Percentiles rank a stretch among this genome's conserved stretches.
Evolutionary conservation across 1,284 basidiomycete genomes (phyloP).

Genomic region (Boletus subluridellus): DNA sequence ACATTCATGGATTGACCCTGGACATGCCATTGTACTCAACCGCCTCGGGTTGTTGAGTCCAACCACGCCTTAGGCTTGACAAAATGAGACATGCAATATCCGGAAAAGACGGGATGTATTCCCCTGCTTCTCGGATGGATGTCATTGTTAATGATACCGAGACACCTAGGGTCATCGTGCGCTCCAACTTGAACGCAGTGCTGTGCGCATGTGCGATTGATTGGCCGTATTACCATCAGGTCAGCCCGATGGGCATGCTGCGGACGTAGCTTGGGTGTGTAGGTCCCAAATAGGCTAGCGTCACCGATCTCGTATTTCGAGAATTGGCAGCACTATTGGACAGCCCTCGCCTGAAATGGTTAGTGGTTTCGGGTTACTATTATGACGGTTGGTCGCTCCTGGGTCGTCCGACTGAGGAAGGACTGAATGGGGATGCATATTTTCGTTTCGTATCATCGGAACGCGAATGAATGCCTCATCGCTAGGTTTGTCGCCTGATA

Average conservation of each 20-base stretch:
- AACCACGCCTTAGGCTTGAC: background rate
- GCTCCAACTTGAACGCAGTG: background rate
- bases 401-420: background rate
- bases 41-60: background rate
- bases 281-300: background rate
- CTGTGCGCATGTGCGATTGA: too few species aligned
- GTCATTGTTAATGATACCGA: background rate
- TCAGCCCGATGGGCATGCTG: background rate
- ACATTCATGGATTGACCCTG: too few species aligned
- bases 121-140: background rate
- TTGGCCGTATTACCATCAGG: too few species aligned
- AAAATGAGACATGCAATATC: background rate
- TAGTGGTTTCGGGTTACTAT: too few species aligned
- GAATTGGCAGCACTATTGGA: too few species aligned
- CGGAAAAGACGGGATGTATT: background rate
- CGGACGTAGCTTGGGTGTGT: constrained; percentile 4
- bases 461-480: constrained; percentile 18
- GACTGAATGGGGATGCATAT: background rate
- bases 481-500: background rate
- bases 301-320: background rate
- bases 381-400: too few species aligned
- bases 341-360: too few species aligned
- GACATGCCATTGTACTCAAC: too few species aligned
- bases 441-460: constrained; percentile 3
- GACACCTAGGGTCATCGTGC: background rate